phyloP scores from a whole-genome alignment of 1,139 yeast genomes.

The Eremothecium sinecaudum region DNA sequence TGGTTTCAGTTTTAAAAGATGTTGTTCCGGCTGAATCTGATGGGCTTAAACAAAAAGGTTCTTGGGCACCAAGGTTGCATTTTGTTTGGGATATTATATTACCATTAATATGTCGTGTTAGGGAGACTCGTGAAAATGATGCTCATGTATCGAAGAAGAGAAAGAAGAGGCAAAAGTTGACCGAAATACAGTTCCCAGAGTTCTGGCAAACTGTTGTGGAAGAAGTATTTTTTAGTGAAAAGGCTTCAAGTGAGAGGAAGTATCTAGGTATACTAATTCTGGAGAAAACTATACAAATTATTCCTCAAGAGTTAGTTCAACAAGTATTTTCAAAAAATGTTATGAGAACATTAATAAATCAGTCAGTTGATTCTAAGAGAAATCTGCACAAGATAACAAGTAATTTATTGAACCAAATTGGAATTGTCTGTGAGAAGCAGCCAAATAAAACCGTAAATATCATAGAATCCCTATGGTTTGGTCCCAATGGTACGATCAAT shows the following conservation, averaged over 20 bases:
- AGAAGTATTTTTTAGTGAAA: slow-evolving; percentile 64
- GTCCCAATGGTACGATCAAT: slow-evolving; percentile 49
- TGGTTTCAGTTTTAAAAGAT: slow-evolving; percentile 62
- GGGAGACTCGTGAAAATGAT: slow-evolving; percentile 7
- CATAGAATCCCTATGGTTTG: slow-evolving; percentile 41
- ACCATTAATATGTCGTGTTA: slow-evolving; percentile 29
- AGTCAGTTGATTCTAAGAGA: slow-evolving; percentile 58
- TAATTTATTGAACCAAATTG: slow-evolving; percentile 39
- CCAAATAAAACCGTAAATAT: slow-evolving; percentile 42
- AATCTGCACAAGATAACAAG: slow-evolving; percentile 59
- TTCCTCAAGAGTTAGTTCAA: slow-evolving; percentile 33
- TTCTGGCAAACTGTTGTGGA: slow-evolving; percentile 80
- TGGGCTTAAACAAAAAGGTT: slow-evolving; percentile 45
- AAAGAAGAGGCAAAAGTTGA: slow-evolving; percentile 22
- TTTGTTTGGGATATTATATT: slow-evolving; percentile 74
- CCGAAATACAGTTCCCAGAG: slow-evolving; percentile 42
- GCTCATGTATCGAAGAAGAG: slow-evolving; percentile 30
- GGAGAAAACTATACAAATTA: slow-evolving; percentile 36
- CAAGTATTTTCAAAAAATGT: slow-evolving; percentile 59
- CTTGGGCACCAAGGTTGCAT: slow-evolving; percentile 73
- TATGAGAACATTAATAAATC: slow-evolving; percentile 68
- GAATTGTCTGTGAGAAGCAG: slow-evolving; percentile 29
- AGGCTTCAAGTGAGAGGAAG: slow-evolving; percentile 78
- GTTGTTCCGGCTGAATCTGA: slow-evolving; percentile 35
- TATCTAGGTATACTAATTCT: slow-evolving; percentile 79